phyloP scores from a whole-genome alignment of 2,329 filamentous ascomycete species.

The Raffaelea arxii region DNA sequence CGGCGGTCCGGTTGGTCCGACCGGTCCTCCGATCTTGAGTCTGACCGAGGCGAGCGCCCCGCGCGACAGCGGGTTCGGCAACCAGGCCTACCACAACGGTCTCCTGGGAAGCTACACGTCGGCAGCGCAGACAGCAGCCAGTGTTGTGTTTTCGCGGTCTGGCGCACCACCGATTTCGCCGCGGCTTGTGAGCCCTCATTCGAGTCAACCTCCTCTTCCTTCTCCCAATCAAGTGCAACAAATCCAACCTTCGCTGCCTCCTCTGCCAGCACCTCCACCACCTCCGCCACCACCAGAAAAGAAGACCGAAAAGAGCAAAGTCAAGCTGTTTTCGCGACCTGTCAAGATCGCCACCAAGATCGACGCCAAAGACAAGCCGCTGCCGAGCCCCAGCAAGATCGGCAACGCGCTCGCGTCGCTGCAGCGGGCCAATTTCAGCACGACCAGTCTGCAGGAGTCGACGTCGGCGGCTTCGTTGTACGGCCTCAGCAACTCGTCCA shows the following conservation, averaged over 20 bases:
- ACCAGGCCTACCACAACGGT: conserved; percentile 49
- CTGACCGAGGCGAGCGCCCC: conserved; percentile 56
- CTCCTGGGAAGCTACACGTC: conserved; percentile 49
- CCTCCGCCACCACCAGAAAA: conserved; percentile 43
- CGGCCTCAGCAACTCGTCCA: conserved; percentile 64
- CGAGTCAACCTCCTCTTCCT: conserved; percentile 20
- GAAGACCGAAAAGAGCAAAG: conserved; percentile 63
- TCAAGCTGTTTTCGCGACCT: conserved; percentile 72
- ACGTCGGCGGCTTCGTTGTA: conserved; percentile 55
- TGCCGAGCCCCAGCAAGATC: conserved; percentile 66
- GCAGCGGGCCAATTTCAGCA: conserved; percentile 60
- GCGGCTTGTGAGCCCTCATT: conserved; percentile 22
- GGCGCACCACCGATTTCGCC: conserved; percentile 41
- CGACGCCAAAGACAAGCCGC: conserved; percentile 53
- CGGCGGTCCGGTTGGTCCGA: conserved; percentile 24
- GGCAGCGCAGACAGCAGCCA: conserved; percentile 62
- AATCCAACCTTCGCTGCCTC: conserved; percentile 14
- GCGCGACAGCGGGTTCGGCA: conserved; percentile 43
- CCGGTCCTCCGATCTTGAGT: conserved; percentile 47
- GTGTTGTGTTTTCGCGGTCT: conserved; percentile 62
- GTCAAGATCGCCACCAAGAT: conserved; percentile 66
- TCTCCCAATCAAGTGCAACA: conserved; percentile 13
- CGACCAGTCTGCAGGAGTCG: conserved; percentile 61
- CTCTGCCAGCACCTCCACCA: conserved; percentile 27
- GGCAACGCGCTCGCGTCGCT: conserved; percentile 56